phyloP scores from a whole-genome alignment of 257 asterid genomes.

The Orobanche coerulescens region DNA sequence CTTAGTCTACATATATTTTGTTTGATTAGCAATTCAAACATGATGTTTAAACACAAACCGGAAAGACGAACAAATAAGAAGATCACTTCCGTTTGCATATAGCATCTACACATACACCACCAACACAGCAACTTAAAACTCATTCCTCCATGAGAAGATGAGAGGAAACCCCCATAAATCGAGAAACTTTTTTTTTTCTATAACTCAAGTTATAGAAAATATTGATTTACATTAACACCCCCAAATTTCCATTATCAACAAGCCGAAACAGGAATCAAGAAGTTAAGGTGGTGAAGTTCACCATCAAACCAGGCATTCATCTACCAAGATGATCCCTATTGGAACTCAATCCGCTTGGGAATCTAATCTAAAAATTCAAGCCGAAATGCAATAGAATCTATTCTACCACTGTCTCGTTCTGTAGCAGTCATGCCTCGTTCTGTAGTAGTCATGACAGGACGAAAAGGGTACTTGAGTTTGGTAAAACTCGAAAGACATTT shows the following conservation, averaged over 20 bases:
- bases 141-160: not conserved
- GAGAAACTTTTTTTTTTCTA: not conserved
- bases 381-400: conserved; percentile 11
- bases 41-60: too few relatives aligned
- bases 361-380: conserved; percentile 2
- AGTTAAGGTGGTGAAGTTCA: conserved; percentile 10
- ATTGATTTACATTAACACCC: conserved; percentile 12
- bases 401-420: conserved; percentile 19
- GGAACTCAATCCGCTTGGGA: not conserved
- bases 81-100: too few relatives aligned
- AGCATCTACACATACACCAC: not conserved
- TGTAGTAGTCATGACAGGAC: not conserved
- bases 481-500: conserved; percentile 6
- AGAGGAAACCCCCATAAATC: not conserved
- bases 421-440: not conserved
- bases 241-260: conserved; percentile 4
- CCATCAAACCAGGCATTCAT: conserved; percentile 12
- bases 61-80: too few relatives aligned
- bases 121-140: not conserved
- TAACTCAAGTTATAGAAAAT: not conserved
- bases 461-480: conserved; percentile 19
- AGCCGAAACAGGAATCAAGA: conserved; percentile 8
- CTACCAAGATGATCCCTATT: conserved; percentile 1
- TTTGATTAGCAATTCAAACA: too few relatives aligned
- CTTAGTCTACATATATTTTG: too few relatives aligned